Conservation (phyloP, 1,284 basidiomycete genomes). For the Baeospora myosura region DNA sequence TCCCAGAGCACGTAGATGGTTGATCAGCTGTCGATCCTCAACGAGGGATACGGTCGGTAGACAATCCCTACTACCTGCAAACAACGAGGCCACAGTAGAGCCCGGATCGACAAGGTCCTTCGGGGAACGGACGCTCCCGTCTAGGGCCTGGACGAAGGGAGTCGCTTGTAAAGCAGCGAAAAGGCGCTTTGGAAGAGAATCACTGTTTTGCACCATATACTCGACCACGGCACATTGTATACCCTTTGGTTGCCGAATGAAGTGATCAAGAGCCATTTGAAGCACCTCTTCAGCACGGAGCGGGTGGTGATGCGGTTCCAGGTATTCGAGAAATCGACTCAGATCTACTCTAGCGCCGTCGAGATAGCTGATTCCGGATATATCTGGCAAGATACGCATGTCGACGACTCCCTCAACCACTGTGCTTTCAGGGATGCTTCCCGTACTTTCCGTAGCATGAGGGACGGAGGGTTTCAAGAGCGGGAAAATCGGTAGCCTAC, state of each 20-base stretch:
- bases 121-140: conserved; percentile 19
- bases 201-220: conserved; percentile 4
- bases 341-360: conserved; percentile 2
- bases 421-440: neutral
- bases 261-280: conserved; percentile 2
- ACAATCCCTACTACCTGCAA: conserved; percentile 13
- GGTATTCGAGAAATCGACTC: no score
- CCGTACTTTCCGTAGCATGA: no score
- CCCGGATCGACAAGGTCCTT: conserved; percentile 25
- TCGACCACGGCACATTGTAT: conserved; percentile 5
- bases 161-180: conserved; percentile 17
- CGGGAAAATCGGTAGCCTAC: conserved; percentile 1
- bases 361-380: neutral
- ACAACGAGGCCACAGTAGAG: conserved; percentile 24
- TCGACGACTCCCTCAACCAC: neutral
- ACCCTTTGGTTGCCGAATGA: neutral
- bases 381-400: neutral
- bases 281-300: conserved; percentile 1
- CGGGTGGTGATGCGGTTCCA: no score
- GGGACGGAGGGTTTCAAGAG: neutral
- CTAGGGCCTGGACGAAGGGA: conserved; percentile 22
- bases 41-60: conserved; percentile 10
- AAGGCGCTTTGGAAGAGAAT: conserved; percentile 16
- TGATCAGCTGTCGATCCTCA: conserved; percentile 14
- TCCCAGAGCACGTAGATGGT: conserved; percentile 18